Evolutionary conservation across 2,329 filamentous ascomycete species (phyloP), one percentile per base, ranked within the genome.

Genomic region (Penicillium sp.): DNA sequence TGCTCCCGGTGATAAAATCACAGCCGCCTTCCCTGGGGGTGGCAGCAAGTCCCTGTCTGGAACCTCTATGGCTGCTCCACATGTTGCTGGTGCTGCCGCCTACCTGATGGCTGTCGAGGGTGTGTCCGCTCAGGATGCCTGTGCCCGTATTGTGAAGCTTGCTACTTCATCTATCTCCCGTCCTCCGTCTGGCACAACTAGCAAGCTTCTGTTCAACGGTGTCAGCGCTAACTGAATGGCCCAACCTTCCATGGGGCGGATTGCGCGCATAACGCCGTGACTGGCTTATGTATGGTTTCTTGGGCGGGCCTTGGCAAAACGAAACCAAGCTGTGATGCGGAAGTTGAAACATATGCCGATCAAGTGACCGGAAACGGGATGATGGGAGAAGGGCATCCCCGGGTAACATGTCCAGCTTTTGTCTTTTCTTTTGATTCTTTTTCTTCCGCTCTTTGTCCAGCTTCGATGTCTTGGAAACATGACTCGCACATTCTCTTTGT

Each of bases 1-100:
- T 58, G 80, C 78, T n/a, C 80, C 80, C 1, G 80, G 80, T 31
- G 71, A 77, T 55, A 57, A 75, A 55, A 75, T 83, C 50, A 67
- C 78, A n/a, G 76, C 72, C 29, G 62, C 78, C 9, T 81, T 76
- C 75, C 75, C 72, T 50, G 76, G 74, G 11, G 72, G 68, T 19
- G 67, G 68, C 53, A 72, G 78, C 55, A 76, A 79, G 58, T 59
- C 58, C 49, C 61, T 69, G 37, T 69, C 65, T 19, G 67, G 68
- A 45, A 71, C 68, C 31, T 70, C 68, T n/a, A 68, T 69, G 63
- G 65, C 68, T 27, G 61, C 66, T 18, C 71, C 71, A 50, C 72
- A 72, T 64, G 76, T 80, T 52, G 75, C 77, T 9, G 80, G 80
- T 48, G 69, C 80, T 39, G 76, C 80, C 53, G 77, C 79, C 7